These are phyloP conservation scores for Truncatella angustata DNA, from an alignment of 2,329 filamentous ascomycete genomes.

Conservation along the genomic window DNA sequence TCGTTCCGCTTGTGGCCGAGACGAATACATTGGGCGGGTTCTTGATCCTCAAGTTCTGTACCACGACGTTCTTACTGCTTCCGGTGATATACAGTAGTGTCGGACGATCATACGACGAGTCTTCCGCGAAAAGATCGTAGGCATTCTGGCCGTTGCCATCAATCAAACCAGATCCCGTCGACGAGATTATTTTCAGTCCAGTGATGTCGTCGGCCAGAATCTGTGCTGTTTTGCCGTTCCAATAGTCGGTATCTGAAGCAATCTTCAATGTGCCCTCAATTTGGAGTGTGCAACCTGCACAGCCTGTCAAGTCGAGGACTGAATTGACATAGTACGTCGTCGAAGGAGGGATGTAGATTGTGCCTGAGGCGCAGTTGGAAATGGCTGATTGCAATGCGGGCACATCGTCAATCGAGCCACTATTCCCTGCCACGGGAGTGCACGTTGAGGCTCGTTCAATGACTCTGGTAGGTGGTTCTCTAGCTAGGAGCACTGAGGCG, in stretches of 20 bases:
- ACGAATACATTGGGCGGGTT: conserved; percentile 36
- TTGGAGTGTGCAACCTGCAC: conserved; percentile 42
- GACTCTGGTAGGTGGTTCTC: background rate
- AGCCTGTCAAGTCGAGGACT: conserved; percentile 39
- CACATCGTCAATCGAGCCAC: conserved; percentile 34
- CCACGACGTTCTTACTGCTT: conserved; percentile 31
- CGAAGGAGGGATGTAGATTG: conserved; percentile 39
- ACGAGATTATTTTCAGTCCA: conserved; percentile 36
- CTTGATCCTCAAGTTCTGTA: conserved; percentile 35
- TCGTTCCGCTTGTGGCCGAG: background rate
- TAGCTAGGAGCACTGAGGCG: background rate
- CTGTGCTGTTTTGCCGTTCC: conserved; percentile 38
- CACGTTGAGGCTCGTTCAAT: background rate
- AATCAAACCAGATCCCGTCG: conserved; percentile 39
- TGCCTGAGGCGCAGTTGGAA: conserved; percentile 34
- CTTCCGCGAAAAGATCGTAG: conserved; percentile 36
- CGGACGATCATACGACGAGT: conserved; percentile 36
- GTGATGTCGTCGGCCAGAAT: conserved; percentile 36
- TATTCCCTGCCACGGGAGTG: background rate
- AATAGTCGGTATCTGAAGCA: conserved; percentile 36
- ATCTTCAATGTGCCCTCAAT: conserved; percentile 42
- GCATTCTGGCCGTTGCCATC: conserved; percentile 46
- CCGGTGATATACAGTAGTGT: conserved; percentile 40
- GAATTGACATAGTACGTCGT: conserved; percentile 41
- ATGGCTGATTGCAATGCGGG: conserved; percentile 43